Base-by-base conservation (phyloP, 2,329 filamentous ascomycete species). In the Claviceps arundinis region DNA sequence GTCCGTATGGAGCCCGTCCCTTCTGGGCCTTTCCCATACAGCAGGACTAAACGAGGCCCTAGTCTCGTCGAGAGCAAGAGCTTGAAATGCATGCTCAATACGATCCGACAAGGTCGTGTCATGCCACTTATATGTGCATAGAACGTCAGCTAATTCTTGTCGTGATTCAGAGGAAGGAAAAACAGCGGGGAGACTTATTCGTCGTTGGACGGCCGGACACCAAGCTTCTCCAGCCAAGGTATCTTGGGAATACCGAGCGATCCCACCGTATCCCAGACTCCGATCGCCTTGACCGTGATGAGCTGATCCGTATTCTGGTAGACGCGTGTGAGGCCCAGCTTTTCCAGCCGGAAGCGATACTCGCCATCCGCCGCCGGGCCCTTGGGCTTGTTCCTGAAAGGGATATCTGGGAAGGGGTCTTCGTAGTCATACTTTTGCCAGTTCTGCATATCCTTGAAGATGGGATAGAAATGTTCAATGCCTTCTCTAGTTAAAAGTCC, bases 31-130 rank as follows among this genome's bases (percentile, higher is more conserved):
- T 57, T 78, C 73, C 77, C 75, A 81, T 1, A 81, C 63, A 2
- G 77, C 74, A 13, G 77, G 76, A n/a, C 64, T 66, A 54, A 81
- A 82, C 0, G 76, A 71, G 0, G 71, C 62, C 8, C 78, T 72
- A 19, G 70, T 73, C 62, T 82, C 78, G 53, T 81, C 78, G 2
- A 82, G 63, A 1, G 77, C 78, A 9, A 82, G 67, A 0, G 77
- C 78, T 22, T 82, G 78, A 58, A 81, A 81, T 0, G 76, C 78
- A 59, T 80, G 70, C 58, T 78, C 72, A 37, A 82, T 72, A 13
- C 69, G 69, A 52, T 73, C 68, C 0, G 75, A 78, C 26, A 80
- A 62, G 41, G 65, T 70, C 3, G 76, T 79, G 57, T 80, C 74
- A 59, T 74, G 75, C 63, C 78, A 79, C 54, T 71, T 72, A 54